Evolutionary conservation across 305 asterid genomes (phyloP), one percentile per base, ranked within the genome.

Genomic region (Striga hermonthica): DNA sequence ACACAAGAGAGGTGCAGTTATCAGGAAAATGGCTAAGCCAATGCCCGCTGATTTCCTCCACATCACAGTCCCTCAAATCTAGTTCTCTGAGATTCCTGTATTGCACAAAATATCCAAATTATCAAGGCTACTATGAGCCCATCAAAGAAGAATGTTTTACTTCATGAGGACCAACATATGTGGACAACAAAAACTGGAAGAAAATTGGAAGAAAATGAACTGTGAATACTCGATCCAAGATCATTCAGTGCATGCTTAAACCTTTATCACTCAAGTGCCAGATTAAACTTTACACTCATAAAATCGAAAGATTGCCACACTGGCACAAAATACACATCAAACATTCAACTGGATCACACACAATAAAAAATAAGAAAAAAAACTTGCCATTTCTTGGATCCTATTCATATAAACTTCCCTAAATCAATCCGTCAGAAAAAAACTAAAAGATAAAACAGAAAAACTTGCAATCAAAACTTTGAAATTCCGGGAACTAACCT

Each of bases 21-120:
- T 83, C 86, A 0, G 98, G 95, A 73, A 91, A 88, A 74, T 89
- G 87, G 74, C 87, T 85, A 13, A 91, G 88, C 96, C 98, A 91
- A 36, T 82, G 91, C 50, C 95, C 93, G 64, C 94, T 91, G 58
- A 82, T 70, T 74, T 88, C 95, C 73, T 86, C 95, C 79, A 85
- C 89, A 38, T 86, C 96, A 71, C 95, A 79, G 79, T 91, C 98
- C 64, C 84, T 81, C 80, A 88, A 79, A 68, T 85, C 95, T 49
- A 91, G 79, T 67, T 88, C 96, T 62, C 82, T 80, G 53, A 91
- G 80, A 72, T 82, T 81, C 84, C 98, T 89, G 79, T 60, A 70
- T 38, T 62, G 65, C 45, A 64, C 69, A 60, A 15, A 15, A 58
- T 14, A 47, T 9, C 53, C 10, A 34, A 65, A 47, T 69, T 31